Evolutionary conservation across 2,329 filamentous ascomycete species (phyloP), one percentile per base, ranked within the genome.

Genomic region (Epichloe hybrida): DNA sequence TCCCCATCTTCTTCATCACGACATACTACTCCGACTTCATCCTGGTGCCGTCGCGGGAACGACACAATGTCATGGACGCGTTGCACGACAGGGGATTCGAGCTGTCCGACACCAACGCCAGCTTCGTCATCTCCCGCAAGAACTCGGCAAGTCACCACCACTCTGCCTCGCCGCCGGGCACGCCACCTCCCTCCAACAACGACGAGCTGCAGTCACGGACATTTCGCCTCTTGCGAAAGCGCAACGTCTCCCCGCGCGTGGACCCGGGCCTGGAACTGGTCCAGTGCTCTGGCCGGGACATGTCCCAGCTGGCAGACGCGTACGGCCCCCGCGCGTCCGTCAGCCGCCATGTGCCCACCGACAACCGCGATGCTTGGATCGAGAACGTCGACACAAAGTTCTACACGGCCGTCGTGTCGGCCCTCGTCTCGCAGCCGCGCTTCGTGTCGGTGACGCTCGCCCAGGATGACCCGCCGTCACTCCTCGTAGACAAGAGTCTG

Each of bases 11-110:
- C 73, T 97, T 97, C 76, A 95, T 96, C 65, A 96, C 91, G 3
- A 96, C 89, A 35, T 98, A 97, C 69, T 97, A 95, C 69, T 93
- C 87, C 36, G 91, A 98, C 70, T 97, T 95, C 68, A 94, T 98
- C 59, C 77, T 97, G 37, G 88, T 96, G 1, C 90, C 93, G 0
- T 76, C 76, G 49, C 86, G 83, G 62, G 81, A 85, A 60, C 81
- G 84, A 48, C 71, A 77, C 27, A 83, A 82, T 39, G 90, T 97
- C 46, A 80, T 88, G 36, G 75, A 81, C 52, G 85, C 88, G 0
- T 74, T 97, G 5, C 75, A 91, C 53, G 79, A 82, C 17, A 80
- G 85, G 45, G 89, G 89, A 1, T 96, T 96, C 62, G 82, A 85
- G 59, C 90, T 96, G 58, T 84, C 88, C 55, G 81, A 85, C 17